Evolutionary conservation across 2,329 filamentous ascomycete species (phyloP), one percentile per base, ranked within the genome.

Genomic region (Whalleya microplaca): DNA sequence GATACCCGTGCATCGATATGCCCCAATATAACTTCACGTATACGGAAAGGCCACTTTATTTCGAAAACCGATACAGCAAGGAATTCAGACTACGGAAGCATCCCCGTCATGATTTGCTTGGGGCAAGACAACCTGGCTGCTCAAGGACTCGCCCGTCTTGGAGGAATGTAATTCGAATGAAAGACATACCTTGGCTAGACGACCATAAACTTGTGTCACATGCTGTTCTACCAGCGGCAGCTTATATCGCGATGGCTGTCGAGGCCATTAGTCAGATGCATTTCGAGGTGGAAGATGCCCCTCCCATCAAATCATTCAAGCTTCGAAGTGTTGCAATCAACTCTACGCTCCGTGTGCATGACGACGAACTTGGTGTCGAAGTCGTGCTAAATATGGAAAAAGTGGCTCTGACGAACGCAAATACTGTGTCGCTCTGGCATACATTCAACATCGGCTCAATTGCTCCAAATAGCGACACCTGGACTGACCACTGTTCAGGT

Each of bases 371-470:
- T 7, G 55, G 58, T 8, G 51, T 56, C n/a, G 58, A 61, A 46
- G 58, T 45, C 1, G 40, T 61, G 14, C 23, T 61, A 5, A 41
- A 55, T 42, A 55, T 61, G 58, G 48, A 51, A 51, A 55, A n/a
- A 21, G 20, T 55, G 18, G 16, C 55, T 1, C 21, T 51, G 42
- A 51, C 44, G 0, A 44, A 44, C 16, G n/a, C 55, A 1, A 21
- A 21, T 12, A 37, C 20, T 12, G 54, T 21, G 42, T 55, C 54
- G 4, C 16, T 44, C 21, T 57, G 58, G 53, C 54, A 48, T n/a
- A 51, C 46, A 32, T 60, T 56, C 42, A 56, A 12, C 10, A 60
- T 60, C 21, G 47, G 57, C 27, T 60, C 57, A 1, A 54, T 55
- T 12, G 7, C 21, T 3, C 50, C 48, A 2, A 41, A 53, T 3